These are phyloP conservation scores for Lithohypha guttulata DNA, from an alignment of 2,329 filamentous ascomycete genomes.

Conservation along the genomic window DNA sequence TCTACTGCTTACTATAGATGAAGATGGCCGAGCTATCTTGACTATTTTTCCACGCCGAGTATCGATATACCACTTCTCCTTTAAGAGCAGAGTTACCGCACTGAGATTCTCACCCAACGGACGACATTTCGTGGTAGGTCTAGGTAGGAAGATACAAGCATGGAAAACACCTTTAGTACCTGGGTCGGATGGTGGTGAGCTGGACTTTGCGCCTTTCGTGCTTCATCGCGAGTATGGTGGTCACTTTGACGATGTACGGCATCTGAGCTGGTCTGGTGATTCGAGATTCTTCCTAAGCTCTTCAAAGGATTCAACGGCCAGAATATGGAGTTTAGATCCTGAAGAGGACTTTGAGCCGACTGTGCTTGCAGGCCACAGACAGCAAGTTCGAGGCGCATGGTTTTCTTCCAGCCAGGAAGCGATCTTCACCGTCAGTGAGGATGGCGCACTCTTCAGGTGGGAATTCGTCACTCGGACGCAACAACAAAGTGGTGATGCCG, in stretches of 20 bases:
- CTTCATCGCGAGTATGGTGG: conserved; percentile 74
- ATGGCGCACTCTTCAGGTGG: conserved; percentile 94
- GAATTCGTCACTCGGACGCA: conserved; percentile 59
- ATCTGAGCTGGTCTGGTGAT: conserved; percentile 91
- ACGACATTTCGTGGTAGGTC: conserved; percentile 75
- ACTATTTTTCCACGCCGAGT: conserved; percentile 82
- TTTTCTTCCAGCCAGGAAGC: conserved; percentile 91
- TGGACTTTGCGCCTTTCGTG: conserved; percentile 93
- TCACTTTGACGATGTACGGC: conserved; percentile 77
- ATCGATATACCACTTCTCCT: conserved; percentile 89
- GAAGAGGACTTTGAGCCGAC: conserved; percentile 86
- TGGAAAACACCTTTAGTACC: conserved; percentile 93
- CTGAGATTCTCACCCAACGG: conserved; percentile 87
- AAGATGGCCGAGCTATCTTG: conserved; percentile 85
- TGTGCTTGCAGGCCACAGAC: conserved; percentile 79
- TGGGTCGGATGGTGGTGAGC: conserved; percentile 67
- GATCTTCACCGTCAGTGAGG: conserved; percentile 92
- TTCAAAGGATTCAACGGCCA: conserved; percentile 81
- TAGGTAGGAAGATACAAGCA: conserved; percentile 81
- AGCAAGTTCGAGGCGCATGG: conserved; percentile 87
- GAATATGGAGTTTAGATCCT: conserved; percentile 86
- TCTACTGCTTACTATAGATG: conserved; percentile 82
- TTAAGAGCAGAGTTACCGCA: conserved; percentile 69
- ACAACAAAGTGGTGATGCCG: conserved; percentile 47
- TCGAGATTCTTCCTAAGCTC: conserved; percentile 89